These are phyloP conservation scores for Lichenothelia convexa DNA, from an alignment of 495 filamentous ascomycete species.

Conservation along the genomic window DNA sequence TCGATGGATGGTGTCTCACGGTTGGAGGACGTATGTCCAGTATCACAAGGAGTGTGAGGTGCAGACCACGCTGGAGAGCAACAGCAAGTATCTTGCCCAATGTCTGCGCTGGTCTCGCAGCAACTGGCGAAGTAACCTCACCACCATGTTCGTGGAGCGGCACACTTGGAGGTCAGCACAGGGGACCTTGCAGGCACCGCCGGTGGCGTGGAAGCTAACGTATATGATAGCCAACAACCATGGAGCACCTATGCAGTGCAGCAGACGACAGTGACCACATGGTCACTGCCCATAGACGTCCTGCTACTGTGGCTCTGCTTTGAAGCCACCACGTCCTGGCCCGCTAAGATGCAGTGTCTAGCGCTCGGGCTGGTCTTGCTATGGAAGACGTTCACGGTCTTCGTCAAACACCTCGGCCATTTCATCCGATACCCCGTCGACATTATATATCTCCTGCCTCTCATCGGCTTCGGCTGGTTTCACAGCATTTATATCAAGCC, in stretches of 20 bases:
- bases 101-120: conserved; percentile 44
- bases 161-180: conserved; percentile 29
- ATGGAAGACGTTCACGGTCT: conserved; percentile 34
- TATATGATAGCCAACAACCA: conserved; percentile 26
- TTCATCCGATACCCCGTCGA: conserved; percentile 39
- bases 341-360: background rate
- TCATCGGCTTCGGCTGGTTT: conserved; percentile 39
- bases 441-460: conserved; percentile 33
- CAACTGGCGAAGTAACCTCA: conserved; percentile 45
- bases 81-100: conserved; percentile 38
- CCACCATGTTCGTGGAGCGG: conserved; percentile 33
- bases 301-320: conserved; percentile 23
- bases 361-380: conserved; percentile 13
- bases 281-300: conserved; percentile 37
- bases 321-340: conserved; percentile 1
- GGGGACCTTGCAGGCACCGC: conserved; percentile 4
- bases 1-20: conserved; percentile 35
- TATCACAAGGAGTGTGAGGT: conserved; percentile 37
- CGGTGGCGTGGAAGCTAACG: background rate
- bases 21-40: conserved; percentile 45
- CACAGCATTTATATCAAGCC: conserved; percentile 43
- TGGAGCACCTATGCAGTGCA: conserved; percentile 47
- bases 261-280: conserved; percentile 38
- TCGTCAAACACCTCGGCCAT: conserved; percentile 41
- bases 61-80: conserved; percentile 38